phyloP scores from a whole-genome alignment of 441 rosid genomes.

The Flueggea neowawraea region DNA sequence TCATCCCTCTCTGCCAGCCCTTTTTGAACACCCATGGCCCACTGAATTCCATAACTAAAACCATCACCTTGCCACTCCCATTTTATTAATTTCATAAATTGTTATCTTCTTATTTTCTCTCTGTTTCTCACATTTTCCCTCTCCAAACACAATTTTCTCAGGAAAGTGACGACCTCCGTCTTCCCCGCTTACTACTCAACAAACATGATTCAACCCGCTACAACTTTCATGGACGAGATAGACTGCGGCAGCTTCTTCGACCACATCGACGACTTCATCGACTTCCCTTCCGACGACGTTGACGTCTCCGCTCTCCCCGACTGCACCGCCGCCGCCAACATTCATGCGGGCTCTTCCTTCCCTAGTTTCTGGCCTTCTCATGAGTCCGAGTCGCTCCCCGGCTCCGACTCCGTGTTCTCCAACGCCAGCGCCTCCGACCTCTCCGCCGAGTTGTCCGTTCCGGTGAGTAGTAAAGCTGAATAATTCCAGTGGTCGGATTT shows the following conservation, averaged over 20 bases:
- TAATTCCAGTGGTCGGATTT: not conserved
- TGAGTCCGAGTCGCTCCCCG: constrained; percentile 48
- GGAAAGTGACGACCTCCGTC: constrained; percentile 8
- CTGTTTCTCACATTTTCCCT: not conserved
- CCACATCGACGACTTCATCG: constrained; percentile 87
- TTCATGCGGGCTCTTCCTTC: constrained; percentile 23
- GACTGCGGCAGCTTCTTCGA: constrained; percentile 97
- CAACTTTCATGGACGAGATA: constrained; percentile 68
- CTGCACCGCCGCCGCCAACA: not conserved
- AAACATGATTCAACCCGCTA: constrained; percentile 46
- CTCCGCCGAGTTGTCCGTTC: constrained; percentile 71
- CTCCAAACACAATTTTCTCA: constrained; percentile 15
- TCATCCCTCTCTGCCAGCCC: too few species aligned
- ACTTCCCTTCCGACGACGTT: constrained; percentile 72
- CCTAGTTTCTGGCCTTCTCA: constrained; percentile 44
- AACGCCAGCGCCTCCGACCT: constrained; percentile 37
- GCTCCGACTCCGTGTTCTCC: constrained; percentile 60
- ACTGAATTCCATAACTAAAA: too few species aligned
- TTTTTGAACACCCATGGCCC: too few species aligned
- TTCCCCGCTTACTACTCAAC: not conserved
- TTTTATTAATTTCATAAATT: too few species aligned
- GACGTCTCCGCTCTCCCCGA: constrained; percentile 22
- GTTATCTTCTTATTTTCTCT: too few species aligned
- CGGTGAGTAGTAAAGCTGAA: constrained; percentile 34
- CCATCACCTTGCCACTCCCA: too few species aligned